Percentiles rank a stretch among this genome's conserved stretches.
These are phyloP conservation scores for Geranium incanum DNA, from an alignment of 441 rosid genomes.

Conservation along the genomic window DNA sequence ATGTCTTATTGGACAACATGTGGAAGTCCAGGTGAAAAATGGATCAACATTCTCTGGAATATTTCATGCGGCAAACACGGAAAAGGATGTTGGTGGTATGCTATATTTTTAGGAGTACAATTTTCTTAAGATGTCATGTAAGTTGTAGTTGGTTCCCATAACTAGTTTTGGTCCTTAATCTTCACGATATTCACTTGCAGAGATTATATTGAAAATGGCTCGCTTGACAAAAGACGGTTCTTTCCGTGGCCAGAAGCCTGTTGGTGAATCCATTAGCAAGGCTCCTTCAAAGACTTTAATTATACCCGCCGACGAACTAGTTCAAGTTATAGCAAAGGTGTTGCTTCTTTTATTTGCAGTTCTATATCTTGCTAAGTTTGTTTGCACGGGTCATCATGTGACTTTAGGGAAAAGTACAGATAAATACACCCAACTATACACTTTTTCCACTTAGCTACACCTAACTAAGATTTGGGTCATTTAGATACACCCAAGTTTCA, in stretches of 20 bases:
- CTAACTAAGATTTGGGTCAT: no score
- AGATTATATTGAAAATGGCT: conserved; percentile 82
- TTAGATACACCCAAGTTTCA: no score
- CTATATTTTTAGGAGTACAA: neutral
- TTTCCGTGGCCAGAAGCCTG: conserved; percentile 46
- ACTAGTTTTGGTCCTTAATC: neutral
- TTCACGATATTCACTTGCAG: conserved; percentile 35
- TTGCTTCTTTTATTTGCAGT: neutral
- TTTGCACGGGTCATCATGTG: neutral
- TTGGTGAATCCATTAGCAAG: conserved; percentile 51
- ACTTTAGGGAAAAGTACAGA: no score
- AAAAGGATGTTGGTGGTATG: conserved; percentile 62
- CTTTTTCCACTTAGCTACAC: no score
- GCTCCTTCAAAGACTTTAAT: conserved; percentile 60
- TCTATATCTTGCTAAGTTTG: neutral
- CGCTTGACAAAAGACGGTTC: conserved; percentile 58
- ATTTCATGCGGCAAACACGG: conserved; percentile 65
- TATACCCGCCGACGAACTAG: conserved; percentile 76
- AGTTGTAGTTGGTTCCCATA: neutral
- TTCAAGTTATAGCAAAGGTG: conserved; percentile 90
- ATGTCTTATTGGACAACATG: conserved; percentile 68
- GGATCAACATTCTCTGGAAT: conserved; percentile 81
- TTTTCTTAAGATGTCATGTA: neutral
- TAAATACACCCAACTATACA: no score
- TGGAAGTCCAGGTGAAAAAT: conserved; percentile 80